Percentiles rank a stretch among this genome's conserved stretches.
Evolutionary conservation across 2,329 filamentous ascomycete species (phyloP).

Genomic region (Chalara sp.): DNA sequence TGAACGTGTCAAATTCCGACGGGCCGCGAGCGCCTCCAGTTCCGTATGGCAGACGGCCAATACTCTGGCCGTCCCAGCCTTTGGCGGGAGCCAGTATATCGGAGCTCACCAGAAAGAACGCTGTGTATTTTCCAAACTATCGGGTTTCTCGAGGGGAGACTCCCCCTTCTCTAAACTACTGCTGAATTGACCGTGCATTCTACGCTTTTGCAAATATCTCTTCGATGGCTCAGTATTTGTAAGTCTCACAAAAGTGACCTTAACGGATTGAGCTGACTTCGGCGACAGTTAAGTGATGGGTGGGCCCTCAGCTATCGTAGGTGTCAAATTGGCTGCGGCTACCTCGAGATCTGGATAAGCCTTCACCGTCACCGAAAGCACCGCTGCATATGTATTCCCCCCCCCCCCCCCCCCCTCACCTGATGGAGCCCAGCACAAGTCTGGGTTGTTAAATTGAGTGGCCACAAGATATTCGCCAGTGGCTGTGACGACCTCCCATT

Average conservation of each 20-base stretch:
- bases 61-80: no score
- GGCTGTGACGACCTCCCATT: conserved; percentile 46
- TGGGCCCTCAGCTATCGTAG: conserved; percentile 37
- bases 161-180: conserved; percentile 25
- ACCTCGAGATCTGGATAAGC: conserved; percentile 30
- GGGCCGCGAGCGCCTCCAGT: no score
- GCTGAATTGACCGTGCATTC: conserved; percentile 1
- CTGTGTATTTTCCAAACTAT: conserved; percentile 79
- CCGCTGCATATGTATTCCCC: conserved; percentile 49
- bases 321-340: not conserved
- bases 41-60: no score
- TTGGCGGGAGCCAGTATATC: no score
- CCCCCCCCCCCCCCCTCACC: conserved; percentile 51
- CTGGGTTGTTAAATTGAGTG: conserved; percentile 37
- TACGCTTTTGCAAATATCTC: conserved; percentile 64
- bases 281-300: conserved; percentile 64
- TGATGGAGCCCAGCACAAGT: conserved; percentile 56
- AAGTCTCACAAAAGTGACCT: conserved; percentile 29
- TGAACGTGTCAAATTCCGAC: no score
- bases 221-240: conserved; percentile 70
- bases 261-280: conserved; percentile 7
- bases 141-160: conserved; percentile 66
- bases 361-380: conserved; percentile 47
- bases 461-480: conserved; percentile 40
- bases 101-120: conserved; percentile 40